A percentile compares a stretch with the other conserved stretches of the same genome.
Evolutionary conservation across 208 protist species (phyloP).

Genomic region (Chromosphaera perkinsii): DNA sequence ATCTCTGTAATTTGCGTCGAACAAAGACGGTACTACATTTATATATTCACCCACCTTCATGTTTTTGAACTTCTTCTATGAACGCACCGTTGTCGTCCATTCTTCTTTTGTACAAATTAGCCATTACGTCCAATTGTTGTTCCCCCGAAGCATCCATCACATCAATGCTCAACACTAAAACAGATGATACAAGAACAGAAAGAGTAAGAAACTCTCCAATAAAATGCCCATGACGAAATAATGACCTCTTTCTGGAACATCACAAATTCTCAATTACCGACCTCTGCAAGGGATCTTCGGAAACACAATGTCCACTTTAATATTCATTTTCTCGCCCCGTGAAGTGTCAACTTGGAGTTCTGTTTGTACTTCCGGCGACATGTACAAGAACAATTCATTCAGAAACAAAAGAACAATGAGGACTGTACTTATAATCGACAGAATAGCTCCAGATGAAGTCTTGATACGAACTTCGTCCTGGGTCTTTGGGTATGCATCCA

Average conservation of each 20-base stretch:
- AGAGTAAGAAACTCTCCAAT: too few species aligned
- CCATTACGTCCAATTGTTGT: slow-evolving; percentile 55
- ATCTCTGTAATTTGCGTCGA: too few species aligned
- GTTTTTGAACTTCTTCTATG: slow-evolving; percentile 23
- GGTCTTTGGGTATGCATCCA: slow-evolving; percentile 81
- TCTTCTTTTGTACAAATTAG: slow-evolving; percentile 55
- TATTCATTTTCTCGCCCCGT: slow-evolving; percentile 49
- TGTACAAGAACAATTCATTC: slow-evolving; percentile 48
- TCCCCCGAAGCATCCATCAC: slow-evolving; percentile 62
- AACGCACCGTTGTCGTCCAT: slow-evolving; percentile 25
- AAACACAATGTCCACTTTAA: slow-evolving; percentile 60
- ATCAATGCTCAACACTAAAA: slow-evolving; percentile 51
- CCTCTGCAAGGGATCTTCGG: slow-evolving; percentile 51
- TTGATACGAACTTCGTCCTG: slow-evolving; percentile 67
- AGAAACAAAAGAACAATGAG: slow-evolving; percentile 56
- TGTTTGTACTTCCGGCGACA: slow-evolving; percentile 42
- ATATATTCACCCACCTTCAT: too few species aligned
- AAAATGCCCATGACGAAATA: too few species aligned
- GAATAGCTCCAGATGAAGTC: slow-evolving; percentile 49
- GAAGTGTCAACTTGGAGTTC: slow-evolving; percentile 52
- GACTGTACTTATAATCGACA: slow-evolving; percentile 47
- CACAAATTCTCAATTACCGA: slow-evolving; percentile 43
- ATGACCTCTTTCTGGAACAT: too few species aligned
- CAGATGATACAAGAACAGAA: not conserved
- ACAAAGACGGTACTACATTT: too few species aligned